These are phyloP conservation scores for Actinidia arguta DNA, from an alignment of 179 eudicot species.

Conservation along the genomic window DNA sequence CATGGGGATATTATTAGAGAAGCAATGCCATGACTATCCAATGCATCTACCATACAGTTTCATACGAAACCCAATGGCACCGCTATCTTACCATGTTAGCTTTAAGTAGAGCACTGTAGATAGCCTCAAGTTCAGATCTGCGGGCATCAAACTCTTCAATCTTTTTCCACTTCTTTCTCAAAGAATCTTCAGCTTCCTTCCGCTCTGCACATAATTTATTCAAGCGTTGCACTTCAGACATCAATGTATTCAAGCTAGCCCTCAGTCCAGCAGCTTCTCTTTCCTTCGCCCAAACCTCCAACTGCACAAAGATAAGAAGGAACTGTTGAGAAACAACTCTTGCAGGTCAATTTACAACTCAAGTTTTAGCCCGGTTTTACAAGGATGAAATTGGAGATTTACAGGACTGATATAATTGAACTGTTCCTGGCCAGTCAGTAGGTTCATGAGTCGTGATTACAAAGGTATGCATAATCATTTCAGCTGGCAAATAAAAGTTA, in stretches of 20 bases:
- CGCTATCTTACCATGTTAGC: slow-evolving; percentile 77
- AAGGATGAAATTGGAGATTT: no score
- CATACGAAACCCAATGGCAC: neutral
- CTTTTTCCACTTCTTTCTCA: slow-evolving; percentile 95
- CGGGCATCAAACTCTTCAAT: slow-evolving; percentile 99
- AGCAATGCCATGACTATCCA: neutral
- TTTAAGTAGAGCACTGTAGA: slow-evolving; percentile 75
- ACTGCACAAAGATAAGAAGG: slow-evolving; percentile 49
- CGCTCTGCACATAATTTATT: slow-evolving; percentile 92
- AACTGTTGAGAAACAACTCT: slow-evolving; percentile 1
- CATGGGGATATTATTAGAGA: neutral
- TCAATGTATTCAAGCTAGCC: slow-evolving; percentile 85
- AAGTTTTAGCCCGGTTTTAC: no score
- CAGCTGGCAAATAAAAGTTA: no score
- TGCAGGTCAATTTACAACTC: neutral
- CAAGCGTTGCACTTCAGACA: slow-evolving; percentile 88
- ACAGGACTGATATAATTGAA: no score
- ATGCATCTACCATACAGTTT: neutral
- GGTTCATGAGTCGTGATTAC: no score
- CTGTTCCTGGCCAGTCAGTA: no score
- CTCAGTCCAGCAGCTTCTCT: slow-evolving; percentile 97
- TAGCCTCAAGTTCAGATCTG: slow-evolving; percentile 89
- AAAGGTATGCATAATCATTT: no score
- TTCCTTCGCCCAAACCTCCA: slow-evolving; percentile 97
- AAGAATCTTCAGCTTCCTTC: slow-evolving; percentile 96